Percentiles rank a stretch among this genome's conserved stretches.
Evolutionary conservation across 2,329 filamentous ascomycete genomes (phyloP).

Genomic region (Colletotrichum musicola): DNA sequence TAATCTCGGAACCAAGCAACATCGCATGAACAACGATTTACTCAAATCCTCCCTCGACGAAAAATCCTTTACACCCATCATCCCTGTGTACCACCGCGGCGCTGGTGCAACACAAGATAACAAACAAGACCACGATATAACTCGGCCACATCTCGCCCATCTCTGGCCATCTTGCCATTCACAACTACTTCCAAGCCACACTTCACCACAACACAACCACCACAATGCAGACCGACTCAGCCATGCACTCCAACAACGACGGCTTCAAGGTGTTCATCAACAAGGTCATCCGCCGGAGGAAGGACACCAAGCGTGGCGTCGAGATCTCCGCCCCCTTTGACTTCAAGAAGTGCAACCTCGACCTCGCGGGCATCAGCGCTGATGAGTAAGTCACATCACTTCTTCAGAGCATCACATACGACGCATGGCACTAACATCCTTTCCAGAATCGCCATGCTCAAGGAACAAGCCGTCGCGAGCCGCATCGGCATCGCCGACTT

Average conservation of each 20-base stretch:
- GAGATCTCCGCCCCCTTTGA: constrained; percentile 70
- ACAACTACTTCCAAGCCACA: neutral
- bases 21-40: neutral
- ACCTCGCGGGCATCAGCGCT: constrained; percentile 67
- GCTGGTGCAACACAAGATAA: neutral
- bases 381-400: constrained; percentile 64
- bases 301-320: constrained; percentile 56
- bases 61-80: neutral
- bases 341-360: constrained; percentile 66
- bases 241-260: constrained; percentile 52
- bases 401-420: neutral
- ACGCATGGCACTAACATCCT: constrained; percentile 8
- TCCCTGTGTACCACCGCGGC: constrained; percentile 16
- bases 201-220: neutral
- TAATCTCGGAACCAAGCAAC: neutral
- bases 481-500: constrained; percentile 59
- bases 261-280: constrained; percentile 59
- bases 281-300: constrained; percentile 59
- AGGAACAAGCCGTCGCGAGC: constrained; percentile 65
- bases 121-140: constrained; percentile 9
- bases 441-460: constrained; percentile 61
- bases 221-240: constrained; percentile 32
- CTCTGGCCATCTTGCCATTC: neutral
- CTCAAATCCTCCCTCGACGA: neutral
- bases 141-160: neutral